Conservation (phyloP, 345 rosid genomes). For the Garcia nutans region DNA sequence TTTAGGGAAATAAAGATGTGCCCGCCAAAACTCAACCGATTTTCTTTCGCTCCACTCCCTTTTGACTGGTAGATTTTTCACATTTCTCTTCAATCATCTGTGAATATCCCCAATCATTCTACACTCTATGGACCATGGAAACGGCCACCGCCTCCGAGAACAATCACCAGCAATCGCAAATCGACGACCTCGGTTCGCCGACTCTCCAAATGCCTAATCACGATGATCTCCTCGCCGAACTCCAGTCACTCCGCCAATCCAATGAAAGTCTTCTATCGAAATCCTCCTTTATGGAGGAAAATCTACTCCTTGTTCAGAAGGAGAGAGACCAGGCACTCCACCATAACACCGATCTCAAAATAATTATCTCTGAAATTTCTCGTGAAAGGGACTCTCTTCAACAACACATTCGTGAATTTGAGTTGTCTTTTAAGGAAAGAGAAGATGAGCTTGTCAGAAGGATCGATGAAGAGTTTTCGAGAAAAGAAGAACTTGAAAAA, state of each 20-base stretch:
- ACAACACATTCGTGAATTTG: constrained; percentile 26
- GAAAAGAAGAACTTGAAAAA: constrained; percentile 34
- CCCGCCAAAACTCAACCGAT: constrained; percentile 25
- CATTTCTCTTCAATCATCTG: background rate
- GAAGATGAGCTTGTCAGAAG: constrained; percentile 33
- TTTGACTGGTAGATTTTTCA: constrained; percentile 45
- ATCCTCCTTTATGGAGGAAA: constrained; percentile 39
- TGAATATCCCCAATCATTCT: constrained; percentile 6
- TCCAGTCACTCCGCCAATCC: constrained; percentile 39
- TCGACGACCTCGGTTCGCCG: constrained; percentile 27
- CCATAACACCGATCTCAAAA: constrained; percentile 25
- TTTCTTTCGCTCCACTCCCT: constrained; percentile 14
- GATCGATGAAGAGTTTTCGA: constrained; percentile 31
- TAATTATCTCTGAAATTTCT: constrained; percentile 28
- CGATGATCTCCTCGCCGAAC: constrained; percentile 33
- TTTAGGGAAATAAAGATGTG: background rate
- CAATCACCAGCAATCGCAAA: constrained; percentile 20
- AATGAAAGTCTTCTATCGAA: constrained; percentile 30
- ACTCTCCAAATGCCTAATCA: constrained; percentile 17
- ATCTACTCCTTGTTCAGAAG: constrained; percentile 21
- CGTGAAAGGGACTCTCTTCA: constrained; percentile 46
- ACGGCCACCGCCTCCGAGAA: constrained; percentile 19
- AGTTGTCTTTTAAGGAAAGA: constrained; percentile 29
- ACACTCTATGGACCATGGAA: constrained; percentile 49
- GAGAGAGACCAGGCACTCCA: constrained; percentile 45